Conservation (phyloP, 768 basidiomycete genomes). For the Trametes cingulata region DNA sequence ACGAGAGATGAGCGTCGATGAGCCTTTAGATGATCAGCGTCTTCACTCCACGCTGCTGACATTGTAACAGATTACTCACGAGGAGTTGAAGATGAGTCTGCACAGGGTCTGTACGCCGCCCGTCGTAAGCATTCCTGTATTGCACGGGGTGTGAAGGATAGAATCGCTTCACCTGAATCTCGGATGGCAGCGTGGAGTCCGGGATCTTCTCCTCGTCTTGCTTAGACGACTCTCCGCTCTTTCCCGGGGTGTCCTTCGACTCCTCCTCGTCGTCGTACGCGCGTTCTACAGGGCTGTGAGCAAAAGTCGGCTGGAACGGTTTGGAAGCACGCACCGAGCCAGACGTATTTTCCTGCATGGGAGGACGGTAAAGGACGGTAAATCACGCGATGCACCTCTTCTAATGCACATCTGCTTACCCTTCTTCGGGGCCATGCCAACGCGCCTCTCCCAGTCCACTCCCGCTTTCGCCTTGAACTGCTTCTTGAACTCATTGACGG, state of each 20-base stretch:
- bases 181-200: constrained; percentile 43
- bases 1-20: constrained; percentile 54
- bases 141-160: too few relatives aligned
- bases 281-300: not conserved
- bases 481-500: constrained; percentile 56
- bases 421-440: constrained; percentile 52
- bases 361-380: too few relatives aligned
- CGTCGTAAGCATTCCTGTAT: not conserved
- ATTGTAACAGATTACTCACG: constrained; percentile 30
- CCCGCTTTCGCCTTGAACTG: constrained; percentile 60
- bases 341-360: constrained; percentile 55
- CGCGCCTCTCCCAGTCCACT: constrained; percentile 49
- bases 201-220: constrained; percentile 42
- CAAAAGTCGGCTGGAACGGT: not conserved
- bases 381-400: not conserved
- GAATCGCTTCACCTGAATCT: constrained; percentile 44
- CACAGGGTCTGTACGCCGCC: constrained; percentile 40
- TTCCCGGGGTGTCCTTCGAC: constrained; percentile 8
- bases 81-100: constrained; percentile 53
- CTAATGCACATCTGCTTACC: constrained; percentile 34
- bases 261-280: constrained; percentile 37
- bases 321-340: constrained; percentile 45
- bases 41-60: not conserved
- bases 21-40: constrained; percentile 35
- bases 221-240: constrained; percentile 29